Percentiles rank a stretch among this genome's conserved stretches.
Conservation (phyloP, 257 asterid genomes). For the Solanum raphanifolium region DNA sequence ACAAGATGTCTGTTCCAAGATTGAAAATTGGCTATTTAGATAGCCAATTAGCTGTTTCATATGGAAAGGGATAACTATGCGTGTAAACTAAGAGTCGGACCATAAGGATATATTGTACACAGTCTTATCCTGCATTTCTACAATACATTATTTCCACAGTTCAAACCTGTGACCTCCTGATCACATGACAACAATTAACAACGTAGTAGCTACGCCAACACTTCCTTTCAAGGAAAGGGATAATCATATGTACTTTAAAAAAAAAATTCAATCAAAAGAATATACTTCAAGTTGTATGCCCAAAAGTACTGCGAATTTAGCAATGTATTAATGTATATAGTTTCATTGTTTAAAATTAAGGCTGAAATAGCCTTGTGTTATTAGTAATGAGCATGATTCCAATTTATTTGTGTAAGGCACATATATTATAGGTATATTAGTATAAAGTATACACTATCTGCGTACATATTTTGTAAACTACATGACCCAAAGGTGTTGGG, state of each 20-base stretch:
- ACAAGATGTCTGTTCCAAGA: background rate
- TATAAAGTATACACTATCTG: too few species aligned
- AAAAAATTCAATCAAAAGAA: too few species aligned
- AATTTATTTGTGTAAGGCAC: background rate
- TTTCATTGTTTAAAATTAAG: background rate
- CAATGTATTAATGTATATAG: background rate
- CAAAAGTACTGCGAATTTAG: too few species aligned
- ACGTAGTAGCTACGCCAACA: background rate
- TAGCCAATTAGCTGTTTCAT: conserved; percentile 20
- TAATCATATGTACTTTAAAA: too few species aligned
- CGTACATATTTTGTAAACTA: too few species aligned
- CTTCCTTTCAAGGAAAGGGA: background rate
- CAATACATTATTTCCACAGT: background rate
- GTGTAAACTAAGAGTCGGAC: background rate
- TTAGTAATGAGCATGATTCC: background rate
- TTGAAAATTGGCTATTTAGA: background rate
- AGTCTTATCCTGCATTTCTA: background rate
- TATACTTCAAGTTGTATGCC: too few species aligned
- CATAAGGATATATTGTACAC: background rate
- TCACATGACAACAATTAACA: background rate
- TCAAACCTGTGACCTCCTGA: background rate
- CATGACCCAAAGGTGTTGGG: too few species aligned
- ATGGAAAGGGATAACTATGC: conserved; percentile 34
- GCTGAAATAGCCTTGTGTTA: background rate
- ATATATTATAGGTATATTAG: too few species aligned